Evolutionary conservation across 148 eudicot species (phyloP), one percentile per base, ranked within the genome.

Genomic region (Heliosperma pusillum): DNA sequence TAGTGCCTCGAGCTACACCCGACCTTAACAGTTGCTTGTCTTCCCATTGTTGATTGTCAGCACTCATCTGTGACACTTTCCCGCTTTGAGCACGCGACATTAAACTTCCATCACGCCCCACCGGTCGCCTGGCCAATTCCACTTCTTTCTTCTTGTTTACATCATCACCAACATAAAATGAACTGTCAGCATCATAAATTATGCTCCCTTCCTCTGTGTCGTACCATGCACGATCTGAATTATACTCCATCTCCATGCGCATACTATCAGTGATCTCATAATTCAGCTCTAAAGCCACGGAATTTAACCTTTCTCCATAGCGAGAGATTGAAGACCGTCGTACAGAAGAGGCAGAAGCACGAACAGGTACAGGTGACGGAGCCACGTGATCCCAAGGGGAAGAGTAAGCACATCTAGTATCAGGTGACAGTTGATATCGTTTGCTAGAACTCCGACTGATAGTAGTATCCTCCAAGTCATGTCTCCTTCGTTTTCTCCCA

Each of bases 11-110:
- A 66, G 91, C 98, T 74, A 96, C 98, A 76, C 98, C 98, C 81
- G 98, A 95, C 80, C 96, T 89, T 81, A 95, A 60, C 64, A 95
- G 87, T 79, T 95, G 98, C n/a, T 92, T 76, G 70, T 95, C 97
- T 77, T 94, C 98, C 98, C 98, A 92, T 57, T 90, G 92, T 77
- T 92, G 93, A 85, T 90, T 94, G 85, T 94, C 98, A 9, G 96
- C 97, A 77, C 91, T 89, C 21, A 84, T 83, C 73, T 94, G 98
- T 42, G 98, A 92, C 56, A 84, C 74, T 81, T 86, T 94, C 85
- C 92, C 91, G 83, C 96, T 94, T 82, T 91, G 98, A 81, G 98
- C 87, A 81, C 91, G 92, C 50, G 97, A 82, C 98, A 91, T 94
- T 75, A 83, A 80, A 79, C 85, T 90, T 78, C 98, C 96, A 87